phyloP scores from a whole-genome alignment of 2,329 filamentous ascomycete genomes.

The Alternaria dauci region DNA sequence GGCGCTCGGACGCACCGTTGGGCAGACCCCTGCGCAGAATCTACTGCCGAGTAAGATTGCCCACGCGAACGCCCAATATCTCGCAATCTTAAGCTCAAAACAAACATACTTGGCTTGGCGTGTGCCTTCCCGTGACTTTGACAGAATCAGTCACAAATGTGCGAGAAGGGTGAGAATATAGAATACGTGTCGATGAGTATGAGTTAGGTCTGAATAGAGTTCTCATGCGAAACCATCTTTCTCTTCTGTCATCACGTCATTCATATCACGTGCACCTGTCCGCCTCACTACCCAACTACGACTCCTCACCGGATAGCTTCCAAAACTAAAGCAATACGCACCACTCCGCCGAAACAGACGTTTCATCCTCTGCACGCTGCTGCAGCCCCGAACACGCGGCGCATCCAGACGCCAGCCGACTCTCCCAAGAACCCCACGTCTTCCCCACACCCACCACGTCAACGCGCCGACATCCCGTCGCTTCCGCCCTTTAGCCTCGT shows the following conservation, averaged over 20 bases:
- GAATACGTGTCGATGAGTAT: background rate
- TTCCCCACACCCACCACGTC: background rate
- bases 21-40: conserved; percentile 21
- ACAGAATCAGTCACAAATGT: conserved; percentile 14
- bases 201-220: too few relatives aligned
- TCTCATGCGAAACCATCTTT: too few relatives aligned
- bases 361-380: background rate
- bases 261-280: background rate
- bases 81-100: conserved; percentile 39
- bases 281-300: background rate
- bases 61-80: conserved; percentile 11
- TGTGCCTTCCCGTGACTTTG: conserved; percentile 3
- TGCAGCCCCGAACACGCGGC: background rate
- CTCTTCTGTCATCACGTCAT: background rate
- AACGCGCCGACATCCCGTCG: conserved; percentile 5
- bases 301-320: background rate
- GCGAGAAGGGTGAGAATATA: conserved; percentile 18
- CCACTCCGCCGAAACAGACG: background rate
- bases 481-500: conserved; percentile 26
- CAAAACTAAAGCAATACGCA: background rate
- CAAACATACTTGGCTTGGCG: conserved; percentile 31
- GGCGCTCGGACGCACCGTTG: conserved; percentile 18
- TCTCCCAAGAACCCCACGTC: background rate
- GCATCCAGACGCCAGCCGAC: background rate
- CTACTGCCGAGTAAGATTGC: conserved; percentile 32